These are phyloP conservation scores for Candida cerambycidarum DNA, from an alignment of 805 yeast species.

Conservation along the genomic window DNA sequence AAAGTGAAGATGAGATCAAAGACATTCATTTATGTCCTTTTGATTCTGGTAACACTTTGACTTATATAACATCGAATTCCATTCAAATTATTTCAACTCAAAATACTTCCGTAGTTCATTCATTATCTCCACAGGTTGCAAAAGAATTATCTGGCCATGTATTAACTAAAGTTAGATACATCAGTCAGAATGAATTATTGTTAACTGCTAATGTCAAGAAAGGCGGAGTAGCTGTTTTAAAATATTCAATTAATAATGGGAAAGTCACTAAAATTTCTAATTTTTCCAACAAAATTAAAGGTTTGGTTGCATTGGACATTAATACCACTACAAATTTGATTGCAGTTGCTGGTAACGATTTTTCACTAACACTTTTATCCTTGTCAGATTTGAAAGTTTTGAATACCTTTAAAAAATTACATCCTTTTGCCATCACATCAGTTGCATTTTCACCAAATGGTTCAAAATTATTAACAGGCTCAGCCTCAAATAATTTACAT, in stretches of 20 bases:
- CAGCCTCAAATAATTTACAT: slow-evolving; percentile 74
- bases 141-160: slow-evolving; percentile 15
- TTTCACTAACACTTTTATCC: slow-evolving; percentile 59
- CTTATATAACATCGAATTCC: slow-evolving; percentile 56
- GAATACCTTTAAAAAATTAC: slow-evolving; percentile 59
- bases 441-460: slow-evolving; percentile 71
- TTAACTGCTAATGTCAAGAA: slow-evolving; percentile 31
- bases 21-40: slow-evolving; percentile 66
- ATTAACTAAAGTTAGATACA: slow-evolving; percentile 46
- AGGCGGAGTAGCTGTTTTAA: slow-evolving; percentile 44
- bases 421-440: slow-evolving; percentile 74
- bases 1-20: slow-evolving; percentile 47
- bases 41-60: slow-evolving; percentile 59
- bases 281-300: slow-evolving; percentile 50
- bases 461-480: slow-evolving; percentile 62
- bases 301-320: slow-evolving; percentile 52
- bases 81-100: slow-evolving; percentile 53
- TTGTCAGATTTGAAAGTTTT: slow-evolving; percentile 51
- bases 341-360: slow-evolving; percentile 65
- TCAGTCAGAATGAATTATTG: slow-evolving; percentile 31
- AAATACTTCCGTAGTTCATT: slow-evolving; percentile 37
- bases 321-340: slow-evolving; percentile 44
- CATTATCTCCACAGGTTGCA: slow-evolving; percentile 22
- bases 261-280: slow-evolving; percentile 42
- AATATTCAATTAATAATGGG: slow-evolving; percentile 43